Conservation (phyloP, 345 rosid species). For the Eucalyptus paniculata region DNA sequence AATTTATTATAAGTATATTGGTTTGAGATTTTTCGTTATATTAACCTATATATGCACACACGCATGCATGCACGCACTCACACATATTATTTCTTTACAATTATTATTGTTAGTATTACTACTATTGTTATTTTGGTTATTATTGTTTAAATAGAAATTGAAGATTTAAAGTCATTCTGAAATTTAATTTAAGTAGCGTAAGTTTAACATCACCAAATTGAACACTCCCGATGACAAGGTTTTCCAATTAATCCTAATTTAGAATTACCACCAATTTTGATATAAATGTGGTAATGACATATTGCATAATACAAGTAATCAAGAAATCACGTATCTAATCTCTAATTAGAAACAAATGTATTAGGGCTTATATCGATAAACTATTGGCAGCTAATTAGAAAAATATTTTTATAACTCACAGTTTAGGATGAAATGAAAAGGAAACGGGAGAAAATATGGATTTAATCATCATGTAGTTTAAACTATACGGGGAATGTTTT, state of each 20-base stretch:
- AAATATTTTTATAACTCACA: not conserved
- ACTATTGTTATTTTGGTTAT: not conserved
- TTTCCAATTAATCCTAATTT: not conserved
- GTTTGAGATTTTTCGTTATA: rapidly evolving
- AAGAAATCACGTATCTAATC: not conserved
- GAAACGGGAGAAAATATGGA: not conserved
- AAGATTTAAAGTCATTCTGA: not conserved
- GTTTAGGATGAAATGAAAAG: not conserved
- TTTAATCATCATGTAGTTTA: no score
- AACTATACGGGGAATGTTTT: no score
- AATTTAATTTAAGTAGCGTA: not conserved
- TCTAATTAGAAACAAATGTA: not conserved
- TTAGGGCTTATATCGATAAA: not conserved
- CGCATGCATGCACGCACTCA: rapidly evolving
- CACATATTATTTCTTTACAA: no score
- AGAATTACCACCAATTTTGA: not conserved
- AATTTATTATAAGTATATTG: rapidly evolving
- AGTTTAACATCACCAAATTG: not conserved
- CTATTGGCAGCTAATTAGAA: not conserved
- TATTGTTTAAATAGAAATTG: no score
- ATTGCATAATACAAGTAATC: no score
- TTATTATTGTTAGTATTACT: no score
- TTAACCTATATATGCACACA: no score
- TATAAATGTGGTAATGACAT: not conserved
- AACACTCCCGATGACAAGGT: not conserved